Evolutionary conservation across 2,329 filamentous ascomycete species (phyloP), one percentile per base, ranked within the genome.

Genomic region (Stenocarpella maydis): DNA sequence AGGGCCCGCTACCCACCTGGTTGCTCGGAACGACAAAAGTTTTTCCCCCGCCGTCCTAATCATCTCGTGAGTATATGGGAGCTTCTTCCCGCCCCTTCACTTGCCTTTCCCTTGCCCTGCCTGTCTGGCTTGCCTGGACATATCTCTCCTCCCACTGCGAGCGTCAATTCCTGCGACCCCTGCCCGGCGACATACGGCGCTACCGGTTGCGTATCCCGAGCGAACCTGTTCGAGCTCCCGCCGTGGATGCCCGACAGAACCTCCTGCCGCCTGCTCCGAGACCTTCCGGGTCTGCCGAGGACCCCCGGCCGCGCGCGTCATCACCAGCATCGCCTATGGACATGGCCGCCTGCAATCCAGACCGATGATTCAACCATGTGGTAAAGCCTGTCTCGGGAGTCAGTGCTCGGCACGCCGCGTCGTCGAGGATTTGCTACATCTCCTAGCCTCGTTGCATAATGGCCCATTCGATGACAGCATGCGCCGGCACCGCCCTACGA

Each of bases 1-100:
- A 53, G 65, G 47, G 53, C 19, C 34, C 12, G 28, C 49, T 52
- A 65, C 53, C 19, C 9, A 50, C 21, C 37, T 28, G 50, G 41
- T 50, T 50, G 50, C 34, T 50, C n/a, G 24, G 61, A 52, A 45
- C 34, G 67, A n/a, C 50, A 69, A 61, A 69, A 41, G 28, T 65
- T 69, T 69, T 63, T 26, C n/a, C 12, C 58, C 8, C 24, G 4
- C 61, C 39, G 31, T 45, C 43, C 43, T 65, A 50, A 21, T 50
- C 54, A 53, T 58, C 28, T 24, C 49, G 58, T 65, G 31, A 53
- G 61, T 65, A 65, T 43, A 24, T n/a, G 2, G 17, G 34, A 49
- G 58, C 43, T 47, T 47, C 41, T 26, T 12, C 28, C 24, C 55
- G 2, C 34, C 6, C 34, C 34, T n/a, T n/a, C n/a, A n/a, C n/a